Percentiles rank a stretch among this genome's conserved stretches.
These are phyloP conservation scores for Ganoderma sinense DNA, from an alignment of 1,284 basidiomycete genomes.

Conservation along the genomic window DNA sequence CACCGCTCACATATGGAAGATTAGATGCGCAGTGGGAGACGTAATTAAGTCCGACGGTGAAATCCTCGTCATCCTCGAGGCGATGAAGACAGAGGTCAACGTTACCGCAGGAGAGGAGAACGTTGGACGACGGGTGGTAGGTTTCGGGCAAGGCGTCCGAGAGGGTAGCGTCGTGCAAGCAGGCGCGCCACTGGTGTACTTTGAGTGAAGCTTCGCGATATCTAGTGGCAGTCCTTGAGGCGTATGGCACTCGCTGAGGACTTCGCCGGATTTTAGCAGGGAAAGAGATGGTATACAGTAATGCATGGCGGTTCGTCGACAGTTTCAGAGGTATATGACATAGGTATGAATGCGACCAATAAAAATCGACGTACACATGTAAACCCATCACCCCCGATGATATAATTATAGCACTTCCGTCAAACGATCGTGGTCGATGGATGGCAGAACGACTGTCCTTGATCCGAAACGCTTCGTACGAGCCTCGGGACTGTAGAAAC, in stretches of 20 bases:
- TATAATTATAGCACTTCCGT: not conserved
- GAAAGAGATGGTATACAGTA: not conserved
- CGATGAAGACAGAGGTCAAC: constrained; percentile 78
- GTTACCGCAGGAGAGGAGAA: constrained; percentile 54
- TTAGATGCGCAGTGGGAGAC: constrained; percentile 54
- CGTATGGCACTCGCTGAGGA: too few relatives aligned
- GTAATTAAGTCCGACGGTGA: constrained; percentile 53
- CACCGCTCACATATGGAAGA: constrained; percentile 66
- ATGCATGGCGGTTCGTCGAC: not conserved
- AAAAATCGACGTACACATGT: not conserved
- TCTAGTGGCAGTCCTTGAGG: too few relatives aligned
- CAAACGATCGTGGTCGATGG: not conserved
- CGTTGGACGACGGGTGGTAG: constrained; percentile 51
- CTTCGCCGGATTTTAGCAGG: too few relatives aligned
- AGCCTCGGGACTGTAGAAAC: not conserved
- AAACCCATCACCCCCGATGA: not conserved
- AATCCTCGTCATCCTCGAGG: constrained; percentile 66
- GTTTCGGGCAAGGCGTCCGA: constrained; percentile 48
- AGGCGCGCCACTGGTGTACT: constrained; percentile 52
- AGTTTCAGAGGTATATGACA: not conserved
- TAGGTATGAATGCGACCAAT: not conserved
- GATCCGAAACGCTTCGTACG: not conserved
- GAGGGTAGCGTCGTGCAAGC: constrained; percentile 53
- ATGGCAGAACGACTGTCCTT: not conserved
- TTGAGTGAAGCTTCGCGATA: constrained; percentile 28